These are phyloP conservation scores for Tothia fuscella DNA, from an alignment of 2,329 filamentous ascomycete species.

Conservation along the genomic window DNA sequence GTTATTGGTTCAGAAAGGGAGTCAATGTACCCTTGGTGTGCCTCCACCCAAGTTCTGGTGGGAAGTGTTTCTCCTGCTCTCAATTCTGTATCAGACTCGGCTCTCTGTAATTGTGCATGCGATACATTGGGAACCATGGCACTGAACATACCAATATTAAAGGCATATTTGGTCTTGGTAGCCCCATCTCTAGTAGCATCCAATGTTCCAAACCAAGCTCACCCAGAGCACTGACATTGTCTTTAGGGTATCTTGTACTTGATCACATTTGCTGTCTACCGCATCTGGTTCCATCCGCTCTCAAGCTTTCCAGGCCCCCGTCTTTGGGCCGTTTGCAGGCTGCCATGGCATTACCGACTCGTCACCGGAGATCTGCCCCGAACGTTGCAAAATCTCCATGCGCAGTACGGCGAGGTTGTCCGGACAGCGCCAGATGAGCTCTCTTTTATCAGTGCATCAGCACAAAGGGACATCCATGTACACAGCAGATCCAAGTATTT, in stretches of 20 bases:
- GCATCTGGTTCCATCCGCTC: conserved; percentile 12
- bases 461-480: conserved; percentile 20
- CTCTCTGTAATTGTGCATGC: too few species aligned
- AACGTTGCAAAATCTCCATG: conserved; percentile 9
- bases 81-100: too few species aligned
- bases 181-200: too few species aligned
- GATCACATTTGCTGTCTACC: conserved; percentile 6
- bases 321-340: not conserved
- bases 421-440: conserved; percentile 16
- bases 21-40: too few species aligned
- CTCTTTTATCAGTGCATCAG: conserved; percentile 13
- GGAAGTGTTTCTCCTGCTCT: too few species aligned
- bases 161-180: too few species aligned
- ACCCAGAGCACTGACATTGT: too few species aligned
- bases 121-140: too few species aligned
- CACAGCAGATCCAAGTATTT: conserved; percentile 1
- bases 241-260: not conserved
- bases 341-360: conserved; percentile 1
- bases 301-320: conserved; percentile 10
- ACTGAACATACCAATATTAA: too few species aligned
- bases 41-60: too few species aligned
- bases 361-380: not conserved
- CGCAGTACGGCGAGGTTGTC: conserved; percentile 16
- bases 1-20: too few species aligned
- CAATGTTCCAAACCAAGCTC: too few species aligned